A percentile compares a stretch with the other conserved stretches of the same genome.
phyloP scores from a whole-genome alignment of 768 basidiomycete species.

The Lepiota brunneoincarnata region DNA sequence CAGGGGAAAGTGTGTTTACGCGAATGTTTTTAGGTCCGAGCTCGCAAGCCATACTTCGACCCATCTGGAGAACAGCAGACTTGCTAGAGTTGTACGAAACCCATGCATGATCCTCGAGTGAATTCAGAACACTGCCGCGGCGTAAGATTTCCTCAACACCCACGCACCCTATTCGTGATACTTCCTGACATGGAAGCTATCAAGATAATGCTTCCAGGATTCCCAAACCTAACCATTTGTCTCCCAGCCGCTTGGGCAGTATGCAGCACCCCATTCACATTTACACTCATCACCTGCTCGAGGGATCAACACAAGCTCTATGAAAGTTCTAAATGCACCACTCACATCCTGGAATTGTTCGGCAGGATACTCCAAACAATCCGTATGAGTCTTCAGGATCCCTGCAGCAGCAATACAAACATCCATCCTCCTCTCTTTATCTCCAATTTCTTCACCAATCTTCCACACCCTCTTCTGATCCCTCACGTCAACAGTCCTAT shows the following conservation, averaged over 20 bases:
- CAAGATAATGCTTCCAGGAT: slow-evolving; percentile 58
- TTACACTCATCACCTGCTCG: slow-evolving; percentile 61
- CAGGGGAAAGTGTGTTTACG: slow-evolving; percentile 75
- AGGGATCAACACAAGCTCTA: not conserved
- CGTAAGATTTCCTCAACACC: not conserved
- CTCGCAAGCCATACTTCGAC: slow-evolving; percentile 80
- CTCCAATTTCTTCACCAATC: slow-evolving; percentile 54
- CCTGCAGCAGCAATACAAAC: slow-evolving; percentile 79
- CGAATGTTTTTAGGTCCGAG: slow-evolving; percentile 64
- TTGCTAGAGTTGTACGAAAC: slow-evolving; percentile 78
- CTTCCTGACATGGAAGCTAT: slow-evolving; percentile 69
- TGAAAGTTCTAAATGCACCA: not conserved
- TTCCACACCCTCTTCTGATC: slow-evolving; percentile 62
- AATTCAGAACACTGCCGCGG: not conserved
- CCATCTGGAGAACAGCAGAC: slow-evolving; percentile 78
- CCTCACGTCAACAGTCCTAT: slow-evolving; percentile 62
- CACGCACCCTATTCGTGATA: slow-evolving; percentile 65
- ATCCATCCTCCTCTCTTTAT: slow-evolving; percentile 70
- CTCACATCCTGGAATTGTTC: slow-evolving; percentile 62
- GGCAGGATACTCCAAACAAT: slow-evolving; percentile 65
- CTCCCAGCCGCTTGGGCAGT: slow-evolving; percentile 65
- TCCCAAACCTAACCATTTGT: slow-evolving; percentile 56
- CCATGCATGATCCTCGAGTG: slow-evolving; percentile 65
- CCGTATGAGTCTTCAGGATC: slow-evolving; percentile 54
- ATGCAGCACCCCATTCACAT: slow-evolving; percentile 61